Base-by-base conservation (phyloP, 352 stramenopile genomes). In the Plasmopara muralis region DNA sequence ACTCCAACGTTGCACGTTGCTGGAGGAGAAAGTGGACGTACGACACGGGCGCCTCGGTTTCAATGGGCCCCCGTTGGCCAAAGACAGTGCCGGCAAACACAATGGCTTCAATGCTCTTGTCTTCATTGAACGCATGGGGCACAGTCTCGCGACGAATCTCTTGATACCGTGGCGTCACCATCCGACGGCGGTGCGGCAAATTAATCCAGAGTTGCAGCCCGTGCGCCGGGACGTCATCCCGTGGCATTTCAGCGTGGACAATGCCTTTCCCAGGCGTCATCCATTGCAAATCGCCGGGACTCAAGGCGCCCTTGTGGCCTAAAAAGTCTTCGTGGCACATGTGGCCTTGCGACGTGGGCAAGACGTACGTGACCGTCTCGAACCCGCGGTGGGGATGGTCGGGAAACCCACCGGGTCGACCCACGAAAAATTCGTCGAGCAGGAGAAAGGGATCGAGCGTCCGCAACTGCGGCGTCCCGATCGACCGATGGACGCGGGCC, bases 301-400 rank as follows among this genome's bases (percentile, higher is more conserved):
- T 62, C 0, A 82, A 43, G 45, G 66, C 50, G 31, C 68, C 68
- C 37, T 76, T 70, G 57, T 82, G 69, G 41, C 72, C 66, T 2
- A 71, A 49, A 45, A 82, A 92, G 71, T 97, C 88, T 38, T 89
- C 67, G 67, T 97, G 88, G 6, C 64, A 53, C 61, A 96, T 87
- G 28, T 84, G 74, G 43, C 90, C 88, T 55, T 88, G 69, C 43
- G 65, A 74, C 14, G 57, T 50, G 10, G 68, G 72, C 25, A 97
- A 60, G 55, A 91, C 70, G 66, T 95, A 95, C 18, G 90, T 96
- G 5, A 97, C 68, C 2, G 87, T 97, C 43, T 95, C 72, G 62
- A 97, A 97, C 31, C 88, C 88, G 43, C 85, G 67, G 68, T 97
- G 89, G 16, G 85, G 84, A 73, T 97, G 89, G 25, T 84, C 66